Conservation (phyloP, 1,139 yeast species). For the Candida glucosophila region DNA sequence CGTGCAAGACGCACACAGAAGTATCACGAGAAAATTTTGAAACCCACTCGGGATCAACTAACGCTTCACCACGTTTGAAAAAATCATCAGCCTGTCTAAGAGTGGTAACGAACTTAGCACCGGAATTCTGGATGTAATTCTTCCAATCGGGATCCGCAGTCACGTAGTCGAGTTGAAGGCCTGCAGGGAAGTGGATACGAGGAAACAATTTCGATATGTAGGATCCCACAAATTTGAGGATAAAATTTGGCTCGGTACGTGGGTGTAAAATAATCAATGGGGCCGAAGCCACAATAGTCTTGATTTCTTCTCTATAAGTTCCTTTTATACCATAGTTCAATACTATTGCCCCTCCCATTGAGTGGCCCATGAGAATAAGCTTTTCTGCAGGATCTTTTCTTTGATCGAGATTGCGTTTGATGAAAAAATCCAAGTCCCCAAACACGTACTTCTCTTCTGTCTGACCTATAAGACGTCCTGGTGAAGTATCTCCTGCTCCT, state of each 20-base stretch:
- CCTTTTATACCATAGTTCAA: slow-evolving; percentile 73
- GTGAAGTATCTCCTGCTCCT: slow-evolving; percentile 77
- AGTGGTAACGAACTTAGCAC: slow-evolving; percentile 34
- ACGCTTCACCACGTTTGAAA: slow-evolving; percentile 50
- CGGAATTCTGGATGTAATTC: slow-evolving; percentile 31
- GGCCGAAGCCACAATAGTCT: slow-evolving; percentile 52
- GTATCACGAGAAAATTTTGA: slow-evolving; percentile 33
- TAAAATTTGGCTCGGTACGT: slow-evolving; percentile 45
- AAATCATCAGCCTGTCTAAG: slow-evolving; percentile 49
- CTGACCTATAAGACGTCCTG: slow-evolving; percentile 49
- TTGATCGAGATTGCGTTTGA: slow-evolving; percentile 26
- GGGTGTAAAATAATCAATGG: slow-evolving; percentile 62
- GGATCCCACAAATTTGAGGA: slow-evolving; percentile 39
- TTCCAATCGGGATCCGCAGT: slow-evolving; percentile 47
- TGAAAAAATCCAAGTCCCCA: slow-evolving; percentile 62
- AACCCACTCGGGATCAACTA: slow-evolving; percentile 35
- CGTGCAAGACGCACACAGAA: slow-evolving; percentile 42
- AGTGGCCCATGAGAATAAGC: slow-evolving; percentile 67
- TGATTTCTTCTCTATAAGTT: slow-evolving; percentile 40
- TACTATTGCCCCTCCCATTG: slow-evolving; percentile 92
- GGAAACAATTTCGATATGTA: slow-evolving; percentile 45
- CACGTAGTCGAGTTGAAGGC: slow-evolving; percentile 43
- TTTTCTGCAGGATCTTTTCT: slow-evolving; percentile 23
- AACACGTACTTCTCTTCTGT: slow-evolving; percentile 60
- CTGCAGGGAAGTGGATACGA: slow-evolving; percentile 45